These are phyloP conservation scores for Rhodosporidiobolus sp. DNA, from an alignment of 768 basidiomycete genomes.

Conservation along the genomic window DNA sequence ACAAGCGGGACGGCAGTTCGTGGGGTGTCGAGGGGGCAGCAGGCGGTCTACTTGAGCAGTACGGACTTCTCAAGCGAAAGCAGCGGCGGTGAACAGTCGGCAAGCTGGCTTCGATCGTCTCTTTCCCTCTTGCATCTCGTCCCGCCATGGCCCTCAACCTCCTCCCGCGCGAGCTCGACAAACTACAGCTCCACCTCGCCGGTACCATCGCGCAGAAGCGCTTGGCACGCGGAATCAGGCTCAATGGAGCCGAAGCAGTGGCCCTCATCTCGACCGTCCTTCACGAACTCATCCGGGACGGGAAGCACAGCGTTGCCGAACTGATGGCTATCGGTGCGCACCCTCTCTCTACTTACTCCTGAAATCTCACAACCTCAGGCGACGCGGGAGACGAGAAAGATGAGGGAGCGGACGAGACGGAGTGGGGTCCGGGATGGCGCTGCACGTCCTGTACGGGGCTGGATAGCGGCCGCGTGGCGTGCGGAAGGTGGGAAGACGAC, in stretches of 20 bases:
- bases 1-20: no score
- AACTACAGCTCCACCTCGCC: slow-evolving; percentile 66
- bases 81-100: no score
- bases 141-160: slow-evolving; percentile 56
- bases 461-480: no score
- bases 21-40: no score
- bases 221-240: slow-evolving; percentile 81
- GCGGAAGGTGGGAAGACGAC: neutral
- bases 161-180: slow-evolving; percentile 70
- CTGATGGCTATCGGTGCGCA: slow-evolving; percentile 65
- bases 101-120: no score
- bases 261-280: slow-evolving; percentile 88
- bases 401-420: neutral
- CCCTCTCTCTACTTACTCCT: no score
- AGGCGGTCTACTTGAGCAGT: no score
- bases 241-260: slow-evolving; percentile 82
- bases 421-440: neutral
- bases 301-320: slow-evolving; percentile 73
- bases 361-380: neutral
- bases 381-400: neutral
- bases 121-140: neutral
- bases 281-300: slow-evolving; percentile 93
- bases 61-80: no score
- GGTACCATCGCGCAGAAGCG: slow-evolving; percentile 91
- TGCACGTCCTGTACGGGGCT: no score